These are phyloP conservation scores for Podila verticillata DNA, from an alignment of 192 early-diverging fungal genomes.

Conservation along the genomic window DNA sequence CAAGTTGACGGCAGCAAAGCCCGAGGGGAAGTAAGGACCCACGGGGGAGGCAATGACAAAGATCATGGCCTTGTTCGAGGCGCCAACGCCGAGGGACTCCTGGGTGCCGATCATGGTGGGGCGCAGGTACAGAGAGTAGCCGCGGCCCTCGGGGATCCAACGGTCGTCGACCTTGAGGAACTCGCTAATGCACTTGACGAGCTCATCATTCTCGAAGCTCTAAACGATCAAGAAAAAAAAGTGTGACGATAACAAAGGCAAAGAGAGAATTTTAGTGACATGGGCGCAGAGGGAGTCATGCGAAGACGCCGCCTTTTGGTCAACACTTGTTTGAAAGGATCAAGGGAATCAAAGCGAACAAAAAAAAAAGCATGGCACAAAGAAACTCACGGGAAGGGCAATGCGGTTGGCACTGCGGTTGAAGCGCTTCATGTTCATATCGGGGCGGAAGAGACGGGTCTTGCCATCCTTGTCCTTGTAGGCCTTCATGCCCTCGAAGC, in stretches of 20 bases:
- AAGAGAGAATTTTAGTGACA: neutral
- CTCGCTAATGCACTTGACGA: conserved; percentile 86
- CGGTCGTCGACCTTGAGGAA: conserved; percentile 80
- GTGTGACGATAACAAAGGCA: too few species aligned
- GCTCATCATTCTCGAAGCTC: conserved; percentile 80
- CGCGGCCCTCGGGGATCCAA: conserved; percentile 92
- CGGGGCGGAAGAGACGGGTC: conserved; percentile 94
- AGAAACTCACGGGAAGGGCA: conserved; percentile 80
- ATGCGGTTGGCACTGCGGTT: conserved; percentile 81
- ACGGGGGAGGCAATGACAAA: conserved; percentile 93
- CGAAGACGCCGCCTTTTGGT: too few species aligned
- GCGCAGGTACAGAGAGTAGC: conserved; percentile 94
- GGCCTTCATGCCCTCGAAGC: conserved; percentile 94
- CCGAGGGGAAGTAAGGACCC: conserved; percentile 96
- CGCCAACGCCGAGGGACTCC: conserved; percentile 83
- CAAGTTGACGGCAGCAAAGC: conserved; percentile 88
- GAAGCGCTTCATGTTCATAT: conserved; percentile 97
- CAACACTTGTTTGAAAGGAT: too few species aligned
- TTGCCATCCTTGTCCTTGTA: conserved; percentile 90
- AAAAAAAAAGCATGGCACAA: too few species aligned
- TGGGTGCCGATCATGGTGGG: conserved; percentile 95
- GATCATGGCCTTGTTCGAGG: conserved; percentile 79
- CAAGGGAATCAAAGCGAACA: neutral
- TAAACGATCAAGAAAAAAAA: conserved; percentile 9
- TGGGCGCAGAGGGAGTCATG: too few species aligned